Percentiles rank a stretch among this genome's conserved stretches.
Evolutionary conservation across 768 basidiomycete genomes (phyloP).

Genomic region (Brasilioporus rufonigricans): DNA sequence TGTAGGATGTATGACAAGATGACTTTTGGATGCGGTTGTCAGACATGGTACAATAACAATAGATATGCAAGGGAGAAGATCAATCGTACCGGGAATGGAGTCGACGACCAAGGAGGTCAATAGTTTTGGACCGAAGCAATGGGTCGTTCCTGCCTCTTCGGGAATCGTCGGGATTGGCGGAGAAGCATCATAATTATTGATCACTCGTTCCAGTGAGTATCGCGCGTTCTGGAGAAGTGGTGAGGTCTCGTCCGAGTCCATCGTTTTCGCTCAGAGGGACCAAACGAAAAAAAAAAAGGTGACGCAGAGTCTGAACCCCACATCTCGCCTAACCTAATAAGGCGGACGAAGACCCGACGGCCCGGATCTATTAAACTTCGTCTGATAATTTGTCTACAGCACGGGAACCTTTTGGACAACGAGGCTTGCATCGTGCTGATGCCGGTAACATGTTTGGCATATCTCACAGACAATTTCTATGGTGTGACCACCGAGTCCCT

Average conservation of each 20-base stretch:
- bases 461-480: not conserved
- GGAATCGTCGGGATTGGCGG: constrained; percentile 16
- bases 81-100: constrained; percentile 52
- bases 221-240: constrained; percentile 28
- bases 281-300: constrained; percentile 7
- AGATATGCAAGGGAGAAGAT: not conserved
- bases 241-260: constrained; percentile 29
- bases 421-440: constrained; percentile 33
- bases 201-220: constrained; percentile 1
- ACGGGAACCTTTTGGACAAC: constrained; percentile 11
- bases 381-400: constrained; percentile 4
- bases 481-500: constrained; percentile 4
- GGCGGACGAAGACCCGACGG: constrained; percentile 6
- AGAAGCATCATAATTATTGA: constrained; percentile 7
- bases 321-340: constrained; percentile 3
- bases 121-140: constrained; percentile 31
- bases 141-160: constrained; percentile 30
- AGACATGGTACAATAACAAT: not conserved
- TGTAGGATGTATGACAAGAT: constrained; percentile 71
- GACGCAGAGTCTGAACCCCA: not conserved
- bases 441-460: constrained; percentile 1
- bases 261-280: constrained; percentile 8
- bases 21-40: constrained; percentile 37
- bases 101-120: constrained; percentile 50
- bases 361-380: not conserved